These are phyloP conservation scores for Berberis vulgaris DNA, from an alignment of 164 flowering plant species.

Conservation along the genomic window DNA sequence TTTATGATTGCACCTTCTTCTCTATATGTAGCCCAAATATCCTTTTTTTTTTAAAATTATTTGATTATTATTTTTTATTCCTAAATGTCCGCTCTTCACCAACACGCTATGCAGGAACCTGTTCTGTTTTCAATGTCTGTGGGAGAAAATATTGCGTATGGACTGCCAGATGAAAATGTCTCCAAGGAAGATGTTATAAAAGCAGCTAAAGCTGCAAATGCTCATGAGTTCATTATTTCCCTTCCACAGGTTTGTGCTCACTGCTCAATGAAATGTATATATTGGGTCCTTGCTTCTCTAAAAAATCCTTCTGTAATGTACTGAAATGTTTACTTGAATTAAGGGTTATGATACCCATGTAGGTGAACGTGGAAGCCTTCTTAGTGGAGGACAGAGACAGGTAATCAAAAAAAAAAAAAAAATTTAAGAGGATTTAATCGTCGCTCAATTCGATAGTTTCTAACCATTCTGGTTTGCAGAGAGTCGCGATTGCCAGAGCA, in stretches of 20 bases:
- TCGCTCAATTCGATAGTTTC: not conserved
- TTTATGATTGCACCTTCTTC: no score
- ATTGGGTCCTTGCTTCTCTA: no score
- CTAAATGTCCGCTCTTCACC: not conserved
- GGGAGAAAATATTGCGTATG: conserved; percentile 98
- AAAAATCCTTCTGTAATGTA: not conserved
- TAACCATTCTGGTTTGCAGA: conserved; percentile 37
- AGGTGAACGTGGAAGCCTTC: conserved; percentile 92
- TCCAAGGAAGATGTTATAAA: conserved; percentile 83
- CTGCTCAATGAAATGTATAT: conserved; percentile 1
- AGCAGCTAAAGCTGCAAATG: conserved; percentile 98
- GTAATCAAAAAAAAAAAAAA: conserved; percentile 22
- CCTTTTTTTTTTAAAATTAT: no score
- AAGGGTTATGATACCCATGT: conserved; percentile 94
- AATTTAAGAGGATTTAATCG: not conserved
- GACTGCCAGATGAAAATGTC: conserved; percentile 76
- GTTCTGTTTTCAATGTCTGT: conserved; percentile 89
- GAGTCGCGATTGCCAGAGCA: conserved; percentile 96
- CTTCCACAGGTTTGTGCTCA: conserved; percentile 69
- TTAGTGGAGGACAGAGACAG: conserved; percentile 99
- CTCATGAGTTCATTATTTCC: conserved; percentile 91
- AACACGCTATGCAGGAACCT: conserved; percentile 59
- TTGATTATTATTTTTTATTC: not conserved
- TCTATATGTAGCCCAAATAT: no score
- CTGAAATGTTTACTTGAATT: conserved; percentile 8